Evolutionary conservation across 164 flowering plant genomes (phyloP).

Genomic region (Sedum album): DNA sequence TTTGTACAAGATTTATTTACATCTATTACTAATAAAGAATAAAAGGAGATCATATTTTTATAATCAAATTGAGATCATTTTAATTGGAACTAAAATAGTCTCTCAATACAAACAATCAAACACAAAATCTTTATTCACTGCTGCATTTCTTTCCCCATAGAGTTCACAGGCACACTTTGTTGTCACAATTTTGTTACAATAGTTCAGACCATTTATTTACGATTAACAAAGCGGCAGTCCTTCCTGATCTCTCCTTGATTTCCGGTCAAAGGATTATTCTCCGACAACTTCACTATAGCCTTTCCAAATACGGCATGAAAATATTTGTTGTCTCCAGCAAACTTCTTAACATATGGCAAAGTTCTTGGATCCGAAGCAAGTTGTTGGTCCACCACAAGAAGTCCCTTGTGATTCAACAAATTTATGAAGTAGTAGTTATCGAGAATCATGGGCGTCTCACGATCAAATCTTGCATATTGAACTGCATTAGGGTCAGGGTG

Average conservation of each 20-base stretch:
- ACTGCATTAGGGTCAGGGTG: conserved; percentile 56
- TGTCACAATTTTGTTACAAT: too few relatives aligned
- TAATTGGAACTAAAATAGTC: too few relatives aligned
- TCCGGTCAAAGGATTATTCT: conserved; percentile 59
- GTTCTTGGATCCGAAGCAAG: conserved; percentile 22
- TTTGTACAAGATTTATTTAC: too few relatives aligned
- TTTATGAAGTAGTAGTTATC: conserved; percentile 82
- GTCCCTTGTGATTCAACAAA: conserved; percentile 55
- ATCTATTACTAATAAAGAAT: too few relatives aligned
- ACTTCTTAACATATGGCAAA: conserved; percentile 41
- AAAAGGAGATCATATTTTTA: too few relatives aligned
- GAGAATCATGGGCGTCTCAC: conserved; percentile 58
- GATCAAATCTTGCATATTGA: conserved; percentile 58
- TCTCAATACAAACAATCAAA: too few relatives aligned
- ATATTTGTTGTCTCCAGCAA: conserved; percentile 70
- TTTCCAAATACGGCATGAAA: conserved; percentile 56
- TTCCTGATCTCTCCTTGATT: conserved; percentile 63
- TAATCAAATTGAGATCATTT: too few relatives aligned
- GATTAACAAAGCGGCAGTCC: conserved; percentile 66
- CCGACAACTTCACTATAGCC: conserved; percentile 53
- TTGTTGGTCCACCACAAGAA: conserved; percentile 55
- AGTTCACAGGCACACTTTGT: too few relatives aligned
- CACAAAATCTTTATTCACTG: too few relatives aligned
- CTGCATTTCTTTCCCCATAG: too few relatives aligned
- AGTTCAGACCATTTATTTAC: too few relatives aligned